Percentiles rank a stretch among this genome's conserved stretches.
Evolutionary conservation across 805 yeast species (phyloP).

Genomic region (Sugiyamaella americana): DNA sequence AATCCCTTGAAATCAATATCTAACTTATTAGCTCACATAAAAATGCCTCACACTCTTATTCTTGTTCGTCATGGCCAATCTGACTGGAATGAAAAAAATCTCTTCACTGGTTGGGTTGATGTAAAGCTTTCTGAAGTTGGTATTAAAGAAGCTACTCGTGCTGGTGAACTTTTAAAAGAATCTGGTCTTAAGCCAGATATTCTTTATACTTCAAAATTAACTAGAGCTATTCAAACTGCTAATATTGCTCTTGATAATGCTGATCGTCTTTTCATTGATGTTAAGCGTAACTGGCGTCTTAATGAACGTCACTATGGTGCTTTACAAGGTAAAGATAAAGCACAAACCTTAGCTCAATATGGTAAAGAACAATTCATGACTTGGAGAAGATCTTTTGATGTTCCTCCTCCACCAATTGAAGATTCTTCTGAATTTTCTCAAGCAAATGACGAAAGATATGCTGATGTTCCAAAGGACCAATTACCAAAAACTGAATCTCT

Average conservation of each 20-base stretch:
- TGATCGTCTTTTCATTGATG: slow-evolving; percentile 86
- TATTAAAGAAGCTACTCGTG: slow-evolving; percentile 83
- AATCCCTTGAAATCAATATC: too few relatives aligned
- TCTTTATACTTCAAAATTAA: slow-evolving; percentile 81
- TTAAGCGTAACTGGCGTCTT: slow-evolving; percentile 93
- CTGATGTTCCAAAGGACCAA: slow-evolving; percentile 72
- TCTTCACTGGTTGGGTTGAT: slow-evolving; percentile 99
- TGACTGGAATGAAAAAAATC: slow-evolving; percentile 97
- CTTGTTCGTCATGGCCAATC: slow-evolving; percentile 98
- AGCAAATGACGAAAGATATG: slow-evolving; percentile 78
- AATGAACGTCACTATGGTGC: slow-evolving; percentile 99
- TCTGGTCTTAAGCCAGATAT: slow-evolving; percentile 80
- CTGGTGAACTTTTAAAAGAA: slow-evolving; percentile 87
- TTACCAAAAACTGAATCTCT: slow-evolving; percentile 93
- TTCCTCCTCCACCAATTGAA: slow-evolving; percentile 89
- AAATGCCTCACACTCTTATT: slow-evolving; percentile 63
- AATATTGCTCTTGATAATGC: slow-evolving; percentile 83
- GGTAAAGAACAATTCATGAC: slow-evolving; percentile 92
- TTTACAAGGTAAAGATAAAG: slow-evolving; percentile 97
- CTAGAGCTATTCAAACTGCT: slow-evolving; percentile 97
- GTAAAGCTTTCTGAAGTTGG: slow-evolving; percentile 79
- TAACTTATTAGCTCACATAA: too few relatives aligned
- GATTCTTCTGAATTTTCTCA: slow-evolving; percentile 79
- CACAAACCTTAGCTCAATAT: slow-evolving; percentile 77
- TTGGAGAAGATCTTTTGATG: slow-evolving; percentile 96